Evolutionary conservation across 805 yeast genomes (phyloP).

Genomic region (Kluyveromyces aestuarii): DNA sequence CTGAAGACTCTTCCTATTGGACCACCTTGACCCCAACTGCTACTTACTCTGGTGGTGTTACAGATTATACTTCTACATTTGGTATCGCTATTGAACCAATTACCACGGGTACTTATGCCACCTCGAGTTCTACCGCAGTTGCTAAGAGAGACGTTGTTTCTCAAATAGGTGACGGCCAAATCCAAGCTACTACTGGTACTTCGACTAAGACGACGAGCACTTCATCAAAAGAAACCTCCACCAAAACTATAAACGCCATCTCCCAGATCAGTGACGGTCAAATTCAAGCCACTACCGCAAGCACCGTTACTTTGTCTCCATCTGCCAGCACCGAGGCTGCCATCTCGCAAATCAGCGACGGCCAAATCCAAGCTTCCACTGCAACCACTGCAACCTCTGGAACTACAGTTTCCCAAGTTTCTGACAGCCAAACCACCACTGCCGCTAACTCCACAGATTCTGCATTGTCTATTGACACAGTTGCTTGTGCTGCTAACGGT

Average conservation of each 20-base stretch:
- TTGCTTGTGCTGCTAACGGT: conserved; percentile 24
- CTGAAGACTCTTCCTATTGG: conserved; percentile 36
- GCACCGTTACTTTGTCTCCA: conserved; percentile 28
- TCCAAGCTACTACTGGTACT: conserved; percentile 38
- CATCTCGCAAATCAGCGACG: conserved; percentile 33
- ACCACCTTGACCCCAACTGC: conserved; percentile 60
- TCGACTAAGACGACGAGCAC: conserved; percentile 3
- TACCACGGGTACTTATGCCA: conserved; percentile 25
- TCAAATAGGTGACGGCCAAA: conserved; percentile 56
- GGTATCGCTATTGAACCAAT: conserved; percentile 62
- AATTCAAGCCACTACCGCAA: conserved; percentile 33
- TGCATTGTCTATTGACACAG: conserved; percentile 8
- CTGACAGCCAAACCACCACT: too few relatives aligned
- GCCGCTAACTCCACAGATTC: conserved; percentile 17
- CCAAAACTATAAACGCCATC: conserved; percentile 23
- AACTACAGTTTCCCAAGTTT: conserved; percentile 19
- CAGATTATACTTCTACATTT: conserved; percentile 47
- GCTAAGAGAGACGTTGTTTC: conserved; percentile 38
- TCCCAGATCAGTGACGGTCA: conserved; percentile 41
- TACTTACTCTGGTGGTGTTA: conserved; percentile 43
- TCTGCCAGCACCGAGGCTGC: conserved; percentile 20
- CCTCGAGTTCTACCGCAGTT: conserved; percentile 26
- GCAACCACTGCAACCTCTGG: conserved; percentile 19
- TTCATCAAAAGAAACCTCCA: conserved; percentile 27
- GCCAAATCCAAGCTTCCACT: conserved; percentile 34